These are phyloP conservation scores for Phylloporus sp. DNA, from an alignment of 768 basidiomycete genomes.

Conservation along the genomic window DNA sequence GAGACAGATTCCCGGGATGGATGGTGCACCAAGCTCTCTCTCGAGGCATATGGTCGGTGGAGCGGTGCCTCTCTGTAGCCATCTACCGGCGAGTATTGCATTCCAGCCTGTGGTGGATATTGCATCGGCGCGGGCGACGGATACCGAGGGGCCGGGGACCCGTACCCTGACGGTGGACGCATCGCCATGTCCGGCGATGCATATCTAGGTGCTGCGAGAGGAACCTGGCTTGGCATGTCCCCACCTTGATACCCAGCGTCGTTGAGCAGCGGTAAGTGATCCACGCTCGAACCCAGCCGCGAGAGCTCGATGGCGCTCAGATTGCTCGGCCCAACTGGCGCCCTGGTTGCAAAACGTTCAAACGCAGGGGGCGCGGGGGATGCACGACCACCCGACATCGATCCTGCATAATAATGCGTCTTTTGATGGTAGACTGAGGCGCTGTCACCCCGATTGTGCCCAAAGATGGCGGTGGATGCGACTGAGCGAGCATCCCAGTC, in stretches of 20 bases:
- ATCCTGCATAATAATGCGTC: slow-evolving; percentile 36
- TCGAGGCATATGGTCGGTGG: slow-evolving; percentile 47
- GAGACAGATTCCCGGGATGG: slow-evolving; percentile 18
- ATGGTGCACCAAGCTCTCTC: slow-evolving; percentile 11
- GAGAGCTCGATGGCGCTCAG: slow-evolving; percentile 49
- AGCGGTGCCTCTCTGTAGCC: slow-evolving; percentile 55
- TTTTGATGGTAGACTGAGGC: slow-evolving; percentile 40
- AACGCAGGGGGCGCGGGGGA: slow-evolving; percentile 46
- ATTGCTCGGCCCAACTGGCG: slow-evolving; percentile 32
- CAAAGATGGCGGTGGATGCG: slow-evolving; percentile 51
- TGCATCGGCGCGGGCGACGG: slow-evolving; percentile 39
- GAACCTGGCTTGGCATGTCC: slow-evolving; percentile 8
- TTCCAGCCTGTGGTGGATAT: slow-evolving; percentile 33
- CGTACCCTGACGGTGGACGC: slow-evolving; percentile 25
- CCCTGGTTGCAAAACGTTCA: slow-evolving; percentile 53
- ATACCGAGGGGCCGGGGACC: slow-evolving; percentile 28
- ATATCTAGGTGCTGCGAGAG: slow-evolving; percentile 24
- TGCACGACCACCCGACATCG: slow-evolving; percentile 30
- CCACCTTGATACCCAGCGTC: slow-evolving; percentile 17
- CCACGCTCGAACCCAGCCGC: slow-evolving; percentile 44
- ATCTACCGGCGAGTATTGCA: slow-evolving; percentile 26
- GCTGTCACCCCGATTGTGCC: slow-evolving; percentile 33
- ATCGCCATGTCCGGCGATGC: slow-evolving; percentile 16
- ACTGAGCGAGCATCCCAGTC: slow-evolving; percentile 87
- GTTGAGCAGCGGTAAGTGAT: slow-evolving; percentile 58